phyloP scores from a whole-genome alignment of 805 yeast genomes.

The Wickerhamomyces bisporus region DNA sequence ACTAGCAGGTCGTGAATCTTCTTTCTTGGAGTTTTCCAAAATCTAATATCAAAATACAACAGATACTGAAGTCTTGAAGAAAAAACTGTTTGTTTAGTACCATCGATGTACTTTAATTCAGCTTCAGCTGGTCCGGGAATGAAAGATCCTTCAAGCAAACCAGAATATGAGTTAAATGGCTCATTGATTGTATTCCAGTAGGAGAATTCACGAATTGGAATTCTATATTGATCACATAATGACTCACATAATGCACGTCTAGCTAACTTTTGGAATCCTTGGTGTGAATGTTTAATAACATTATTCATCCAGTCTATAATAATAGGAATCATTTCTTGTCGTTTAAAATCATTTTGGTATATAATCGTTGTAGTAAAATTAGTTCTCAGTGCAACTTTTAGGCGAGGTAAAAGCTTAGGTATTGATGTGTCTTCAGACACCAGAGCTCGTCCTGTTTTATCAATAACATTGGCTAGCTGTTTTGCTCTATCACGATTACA shows the following conservation, averaged over 20 bases:
- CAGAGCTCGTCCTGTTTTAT: slow-evolving; percentile 44
- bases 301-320: slow-evolving; percentile 49
- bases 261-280: slow-evolving; percentile 32
- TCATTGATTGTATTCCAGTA: slow-evolving; percentile 19
- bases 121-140: slow-evolving; percentile 9
- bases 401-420: slow-evolving; percentile 27
- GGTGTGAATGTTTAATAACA: slow-evolving; percentile 33
- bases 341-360: slow-evolving; percentile 43
- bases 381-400: slow-evolving; percentile 35
- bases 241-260: slow-evolving; percentile 40
- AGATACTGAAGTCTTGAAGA: slow-evolving; percentile 53
- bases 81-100: not conserved
- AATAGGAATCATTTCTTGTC: slow-evolving; percentile 41
- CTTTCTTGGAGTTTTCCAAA: slow-evolving; percentile 46
- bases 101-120: not conserved
- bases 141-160: slow-evolving; percentile 12
- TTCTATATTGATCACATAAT: slow-evolving; percentile 28
- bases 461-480: slow-evolving; percentile 39
- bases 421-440: slow-evolving; percentile 31
- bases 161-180: slow-evolving; percentile 7
- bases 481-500: slow-evolving; percentile 26
- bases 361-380: slow-evolving; percentile 55
- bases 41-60: slow-evolving; percentile 46
- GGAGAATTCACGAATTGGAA: slow-evolving; percentile 12
- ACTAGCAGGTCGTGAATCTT: slow-evolving; percentile 43